A percentile compares a stretch with the other conserved stretches of the same genome.
These are phyloP conservation scores for Leptographium flavum DNA, from an alignment of 2,329 filamentous ascomycete species.

Conservation along the genomic window DNA sequence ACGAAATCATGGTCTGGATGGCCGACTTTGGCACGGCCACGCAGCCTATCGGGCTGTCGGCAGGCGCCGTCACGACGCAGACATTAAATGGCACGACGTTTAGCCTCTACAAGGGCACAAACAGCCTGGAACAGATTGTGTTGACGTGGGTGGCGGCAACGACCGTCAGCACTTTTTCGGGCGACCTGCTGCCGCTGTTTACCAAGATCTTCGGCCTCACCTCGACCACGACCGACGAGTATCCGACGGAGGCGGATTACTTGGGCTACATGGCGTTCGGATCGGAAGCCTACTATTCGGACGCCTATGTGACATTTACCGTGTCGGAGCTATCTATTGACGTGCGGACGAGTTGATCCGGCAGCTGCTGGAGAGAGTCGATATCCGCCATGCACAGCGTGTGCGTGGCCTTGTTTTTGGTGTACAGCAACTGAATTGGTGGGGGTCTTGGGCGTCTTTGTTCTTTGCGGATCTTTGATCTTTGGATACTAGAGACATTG, in stretches of 20 bases:
- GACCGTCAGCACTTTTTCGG: slow-evolving; percentile 25
- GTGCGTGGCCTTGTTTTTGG: not conserved
- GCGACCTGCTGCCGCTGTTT: slow-evolving; percentile 31
- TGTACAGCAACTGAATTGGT: not conserved
- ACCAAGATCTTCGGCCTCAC: slow-evolving; percentile 22
- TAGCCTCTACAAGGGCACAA: slow-evolving; percentile 26
- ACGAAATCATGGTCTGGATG: slow-evolving; percentile 46
- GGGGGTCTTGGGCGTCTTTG: not conserved
- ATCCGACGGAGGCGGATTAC: slow-evolving; percentile 27
- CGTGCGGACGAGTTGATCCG: slow-evolving; percentile 4
- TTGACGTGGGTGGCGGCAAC: slow-evolving; percentile 31
- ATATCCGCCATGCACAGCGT: not conserved
- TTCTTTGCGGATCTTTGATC: not conserved
- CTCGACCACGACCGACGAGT: slow-evolving; percentile 17
- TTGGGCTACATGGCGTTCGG: slow-evolving; percentile 38
- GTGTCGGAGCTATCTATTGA: slow-evolving; percentile 25
- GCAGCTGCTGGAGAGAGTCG: not conserved
- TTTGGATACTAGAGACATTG: slow-evolving; percentile 1
- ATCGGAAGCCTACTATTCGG: slow-evolving; percentile 31
- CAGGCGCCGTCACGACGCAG: slow-evolving; percentile 19
- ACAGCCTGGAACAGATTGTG: slow-evolving; percentile 27
- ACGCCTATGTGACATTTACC: slow-evolving; percentile 31
- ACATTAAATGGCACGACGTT: slow-evolving; percentile 27
- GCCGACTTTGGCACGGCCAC: slow-evolving; percentile 29
- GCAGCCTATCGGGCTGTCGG: slow-evolving; percentile 29